Evolutionary conservation across 179 eudicot species (phyloP).

Genomic region (Amaranthus tricolor): DNA sequence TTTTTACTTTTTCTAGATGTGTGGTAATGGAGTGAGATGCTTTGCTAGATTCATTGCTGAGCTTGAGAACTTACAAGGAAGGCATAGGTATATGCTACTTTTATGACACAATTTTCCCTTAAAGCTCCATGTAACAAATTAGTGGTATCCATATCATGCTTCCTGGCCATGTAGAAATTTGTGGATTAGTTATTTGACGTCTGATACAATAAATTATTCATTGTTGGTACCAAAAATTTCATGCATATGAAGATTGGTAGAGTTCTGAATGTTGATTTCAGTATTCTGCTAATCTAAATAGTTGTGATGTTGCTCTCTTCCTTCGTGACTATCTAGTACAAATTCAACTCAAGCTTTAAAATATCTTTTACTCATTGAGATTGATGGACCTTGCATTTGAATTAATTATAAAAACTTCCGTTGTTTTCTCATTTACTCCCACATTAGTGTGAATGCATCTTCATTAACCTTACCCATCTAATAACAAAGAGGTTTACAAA

Average conservation of each 20-base stretch:
- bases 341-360: no score
- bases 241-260: background rate
- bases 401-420: no score
- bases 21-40: slow-evolving; percentile 98
- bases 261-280: background rate
- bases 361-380: no score
- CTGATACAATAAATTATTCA: no score
- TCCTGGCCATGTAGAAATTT: background rate
- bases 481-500: no score
- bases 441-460: no score
- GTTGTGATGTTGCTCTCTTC: no score
- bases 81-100: slow-evolving; percentile 50
- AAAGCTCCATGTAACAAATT: background rate
- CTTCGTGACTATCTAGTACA: no score
- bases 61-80: slow-evolving; percentile 76
- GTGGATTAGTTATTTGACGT: no score
- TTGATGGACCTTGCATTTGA: no score
- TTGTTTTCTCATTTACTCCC: no score
- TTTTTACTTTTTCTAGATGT: slow-evolving; percentile 57
- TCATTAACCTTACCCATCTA: no score
- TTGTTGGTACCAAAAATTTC: background rate
- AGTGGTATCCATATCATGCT: background rate
- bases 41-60: slow-evolving; percentile 91
- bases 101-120: background rate
- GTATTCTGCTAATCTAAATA: background rate